Percentiles rank a stretch among this genome's conserved stretches.
Conservation (phyloP, 2,329 filamentous ascomycete species). For the Teratosphaeriaceae sp. region DNA sequence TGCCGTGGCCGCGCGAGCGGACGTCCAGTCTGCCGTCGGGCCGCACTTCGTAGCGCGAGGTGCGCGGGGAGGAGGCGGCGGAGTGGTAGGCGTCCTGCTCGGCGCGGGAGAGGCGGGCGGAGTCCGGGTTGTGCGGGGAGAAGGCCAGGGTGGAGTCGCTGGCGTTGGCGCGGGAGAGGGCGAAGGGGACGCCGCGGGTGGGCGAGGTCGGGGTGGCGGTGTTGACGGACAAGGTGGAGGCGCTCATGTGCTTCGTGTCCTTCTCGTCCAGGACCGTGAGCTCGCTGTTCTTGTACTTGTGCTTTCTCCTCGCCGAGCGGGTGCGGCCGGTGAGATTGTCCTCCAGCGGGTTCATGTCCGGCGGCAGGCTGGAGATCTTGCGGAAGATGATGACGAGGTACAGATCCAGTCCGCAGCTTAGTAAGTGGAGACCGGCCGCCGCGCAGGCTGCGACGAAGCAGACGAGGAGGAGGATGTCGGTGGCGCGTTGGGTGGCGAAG, state of each 20-base stretch:
- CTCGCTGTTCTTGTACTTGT: constrained; percentile 67
- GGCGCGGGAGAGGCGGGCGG: constrained; percentile 49
- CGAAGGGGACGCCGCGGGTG: too few relatives aligned
- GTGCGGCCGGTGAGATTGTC: constrained; percentile 65
- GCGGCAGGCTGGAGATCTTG: constrained; percentile 73
- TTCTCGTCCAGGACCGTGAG: constrained; percentile 48
- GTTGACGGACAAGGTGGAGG: constrained; percentile 36
- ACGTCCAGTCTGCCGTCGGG: constrained; percentile 11
- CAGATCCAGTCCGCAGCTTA: constrained; percentile 63
- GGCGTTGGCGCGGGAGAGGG: constrained; percentile 65
- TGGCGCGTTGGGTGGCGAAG: constrained; percentile 49
- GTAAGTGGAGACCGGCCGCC: constrained; percentile 60
- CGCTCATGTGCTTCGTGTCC: constrained; percentile 47
- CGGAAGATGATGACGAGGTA: constrained; percentile 76
- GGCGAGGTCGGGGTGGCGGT: constrained; percentile 31
- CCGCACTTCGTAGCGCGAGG: constrained; percentile 32
- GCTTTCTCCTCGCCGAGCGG: constrained; percentile 41
- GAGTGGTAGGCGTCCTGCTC: constrained; percentile 32
- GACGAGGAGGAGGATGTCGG: constrained; percentile 54
- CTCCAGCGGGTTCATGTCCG: constrained; percentile 93
- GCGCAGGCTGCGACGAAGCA: constrained; percentile 62
- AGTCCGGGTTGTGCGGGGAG: constrained; percentile 43
- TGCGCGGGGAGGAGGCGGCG: constrained; percentile 26
- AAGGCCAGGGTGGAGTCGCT: constrained; percentile 53
- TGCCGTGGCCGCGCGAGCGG: constrained; percentile 8